Evolutionary conservation across 2,329 filamentous ascomycete genomes (phyloP), one percentile per base, ranked within the genome.

Genomic region (Pestalotiopsis sp.): DNA sequence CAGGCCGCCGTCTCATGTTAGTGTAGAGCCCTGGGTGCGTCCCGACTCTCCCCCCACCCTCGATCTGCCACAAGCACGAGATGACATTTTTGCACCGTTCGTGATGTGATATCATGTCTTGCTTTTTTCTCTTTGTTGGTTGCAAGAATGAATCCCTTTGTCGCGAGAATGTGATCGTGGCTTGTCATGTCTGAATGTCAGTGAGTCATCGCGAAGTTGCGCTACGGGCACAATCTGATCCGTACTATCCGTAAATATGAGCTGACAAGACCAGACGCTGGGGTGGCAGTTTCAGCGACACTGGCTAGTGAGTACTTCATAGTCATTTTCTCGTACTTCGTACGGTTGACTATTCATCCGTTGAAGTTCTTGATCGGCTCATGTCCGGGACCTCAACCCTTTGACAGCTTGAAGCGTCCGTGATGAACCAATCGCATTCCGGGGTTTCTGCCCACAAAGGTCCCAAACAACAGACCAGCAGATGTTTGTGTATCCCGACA

Each of bases 1-100:
- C 63, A 57, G n/a, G 45, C 49, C 63, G 63, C 63, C 45, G 63
- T 66, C 63, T 66, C 63, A 66, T 66, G 45, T 52, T 52, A 36
- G 31, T 36, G 31, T 36, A 20, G 45, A 52, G 45, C 45, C 45
- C 45, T 11, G 45, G 45, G 45, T 17, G 7, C 17, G 45, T 52
- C 45, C 20, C 31, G 31, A 36, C 31, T 36, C 6, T 9, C 31
- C 31, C 27, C 31, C 31, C 31, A 36, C 31, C 31, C 45, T n/a
- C n/a, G 20, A n/a, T 52, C 17, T 52, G 45, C 14, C 45, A n/a
- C 45, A 52, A 23, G 45, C 45, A 52, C 45, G 45, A 52, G n/a
- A 52, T n/a, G 17, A 14, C 9, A n/a, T n/a, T n/a, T n/a, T 52
- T 52, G 45, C 45, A 11, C 45, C 17, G n/a, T 12, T 36, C 31